A percentile compares a stretch with the other conserved stretches of the same genome.
phyloP scores from a whole-genome alignment of 2,329 filamentous ascomycete species.

The Teratosphaeria destructans region DNA sequence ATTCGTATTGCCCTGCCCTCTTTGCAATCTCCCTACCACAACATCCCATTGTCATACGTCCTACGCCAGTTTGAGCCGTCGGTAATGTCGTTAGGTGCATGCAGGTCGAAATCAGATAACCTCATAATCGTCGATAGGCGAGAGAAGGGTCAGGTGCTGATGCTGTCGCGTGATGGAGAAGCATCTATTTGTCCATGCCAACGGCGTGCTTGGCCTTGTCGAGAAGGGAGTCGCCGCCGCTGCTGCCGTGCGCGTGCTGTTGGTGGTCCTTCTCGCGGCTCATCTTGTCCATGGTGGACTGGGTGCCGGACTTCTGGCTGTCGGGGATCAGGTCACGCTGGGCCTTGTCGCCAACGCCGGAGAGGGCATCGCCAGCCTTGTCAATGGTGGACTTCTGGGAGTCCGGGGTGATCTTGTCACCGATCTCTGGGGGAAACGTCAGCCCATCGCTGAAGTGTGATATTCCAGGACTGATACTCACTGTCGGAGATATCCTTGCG shows the following conservation, averaged over 20 bases:
- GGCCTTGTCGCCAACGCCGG: conserved; percentile 46
- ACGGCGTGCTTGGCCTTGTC: conserved; percentile 40
- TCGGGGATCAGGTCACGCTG: conserved; percentile 44
- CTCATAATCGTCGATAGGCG: background rate
- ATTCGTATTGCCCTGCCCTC: background rate
- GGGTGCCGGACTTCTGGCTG: conserved; percentile 43
- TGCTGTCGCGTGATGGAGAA: background rate
- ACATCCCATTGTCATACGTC: background rate
- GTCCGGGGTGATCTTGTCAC: conserved; percentile 49
- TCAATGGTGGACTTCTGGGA: conserved; percentile 51
- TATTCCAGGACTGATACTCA: conserved; percentile 11
- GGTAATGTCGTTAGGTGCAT: background rate
- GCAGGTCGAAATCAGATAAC: background rate
- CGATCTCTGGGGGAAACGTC: conserved; percentile 35
- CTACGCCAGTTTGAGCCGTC: background rate
- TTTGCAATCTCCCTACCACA: background rate
- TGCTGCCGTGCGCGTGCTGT: conserved; percentile 22
- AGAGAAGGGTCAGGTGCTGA: background rate
- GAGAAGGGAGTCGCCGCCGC: conserved; percentile 31
- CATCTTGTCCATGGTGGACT: conserved; percentile 42
- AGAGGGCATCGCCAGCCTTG: conserved; percentile 47
- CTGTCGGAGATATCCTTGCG: conserved; percentile 52
- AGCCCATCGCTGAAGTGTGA: conserved; percentile 6
- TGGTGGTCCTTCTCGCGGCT: conserved; percentile 33
- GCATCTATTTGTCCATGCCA: conserved; percentile 27